phyloP scores from a whole-genome alignment of 2,329 filamentous ascomycete genomes.

The Bimuria novae-zelandiae region DNA sequence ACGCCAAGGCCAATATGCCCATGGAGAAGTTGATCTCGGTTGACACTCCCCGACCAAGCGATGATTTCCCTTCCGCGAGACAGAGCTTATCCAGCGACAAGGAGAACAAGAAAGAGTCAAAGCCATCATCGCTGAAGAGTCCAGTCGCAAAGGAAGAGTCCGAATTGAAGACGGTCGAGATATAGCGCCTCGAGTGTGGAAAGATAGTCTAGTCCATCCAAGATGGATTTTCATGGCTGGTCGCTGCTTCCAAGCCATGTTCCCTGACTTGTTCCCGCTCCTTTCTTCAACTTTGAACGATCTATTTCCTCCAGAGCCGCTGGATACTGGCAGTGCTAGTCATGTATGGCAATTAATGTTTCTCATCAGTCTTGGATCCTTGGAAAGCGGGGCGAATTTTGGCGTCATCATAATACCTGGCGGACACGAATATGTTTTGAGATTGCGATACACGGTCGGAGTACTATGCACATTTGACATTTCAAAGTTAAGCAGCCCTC shows the following conservation, averaged over 20 bases:
- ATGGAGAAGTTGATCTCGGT: constrained; percentile 50
- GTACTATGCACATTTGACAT: constrained; percentile 11
- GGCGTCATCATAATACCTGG: constrained; percentile 25
- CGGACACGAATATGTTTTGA: constrained; percentile 13
- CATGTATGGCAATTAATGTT: constrained; percentile 14
- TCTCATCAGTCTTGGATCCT: constrained; percentile 13
- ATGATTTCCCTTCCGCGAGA: constrained; percentile 35
- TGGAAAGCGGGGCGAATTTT: constrained; percentile 19
- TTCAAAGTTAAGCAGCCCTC: constrained; percentile 3
- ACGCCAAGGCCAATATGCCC: constrained; percentile 30
- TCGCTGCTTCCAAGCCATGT: not conserved
- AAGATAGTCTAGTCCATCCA: too few relatives aligned
- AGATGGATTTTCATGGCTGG: too few relatives aligned
- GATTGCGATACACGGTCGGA: constrained; percentile 21
- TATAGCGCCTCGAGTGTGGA: constrained; percentile 44
- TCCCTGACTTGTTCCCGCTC: not conserved
- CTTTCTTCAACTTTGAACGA: constrained; percentile 11
- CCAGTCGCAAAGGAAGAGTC: constrained; percentile 29
- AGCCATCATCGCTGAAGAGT: constrained; percentile 35
- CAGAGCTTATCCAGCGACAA: constrained; percentile 46
- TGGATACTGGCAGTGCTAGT: constrained; percentile 32
- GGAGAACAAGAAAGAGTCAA: constrained; percentile 38
- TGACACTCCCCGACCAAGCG: constrained; percentile 48
- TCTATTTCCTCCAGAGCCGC: constrained; percentile 30
- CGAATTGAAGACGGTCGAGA: constrained; percentile 57